Evolutionary conservation across 2,329 filamentous ascomycete species (phyloP), one percentile per base, ranked within the genome.

Genomic region (Lomentospora prolificans): DNA sequence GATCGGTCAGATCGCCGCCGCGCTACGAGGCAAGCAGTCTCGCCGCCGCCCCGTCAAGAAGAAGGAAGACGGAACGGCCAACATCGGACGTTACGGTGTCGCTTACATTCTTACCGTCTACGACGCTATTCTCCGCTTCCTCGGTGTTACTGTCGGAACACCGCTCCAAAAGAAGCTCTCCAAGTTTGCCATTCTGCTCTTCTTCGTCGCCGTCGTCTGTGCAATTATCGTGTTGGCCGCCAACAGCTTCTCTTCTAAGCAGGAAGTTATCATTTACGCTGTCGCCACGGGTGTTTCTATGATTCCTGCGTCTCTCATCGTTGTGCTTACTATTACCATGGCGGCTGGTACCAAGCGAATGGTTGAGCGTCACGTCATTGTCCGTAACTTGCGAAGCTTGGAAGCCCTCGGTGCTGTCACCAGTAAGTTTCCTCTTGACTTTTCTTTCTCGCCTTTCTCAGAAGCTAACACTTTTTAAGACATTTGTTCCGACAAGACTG

Each of bases 151-250:
- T 39, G 70, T 81, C 30, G 85, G 85, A 39, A 89, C 85, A 10
- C 86, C 86, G 1, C 72, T 89, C 30, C 84, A 87, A 66, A 79
- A 78, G 61, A 87, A 85, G 65, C 71, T 89, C 51, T 85, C 82
- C 63, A 84, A 86, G 67, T 79, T 89, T 57, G 86, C 85, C 4
- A 77, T 87, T 25, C 67, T 84, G 2, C 77, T 89, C 2, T 86
- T 89, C 62, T 80, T 75, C 51, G 78, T 84, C 31, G 85, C 72
- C 48, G 63, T 75, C 33, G 57, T 75, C 53, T 72, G 73, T 52
- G 72, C 71, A 24, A 68, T 75, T 57, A 75, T 76, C 53, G 73
- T 75, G 17, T 67, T 75, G 57, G 72, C 65, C 0, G 73, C 68
- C 48, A 75, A 74, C 61, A 65, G 68, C 57, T 74, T 70, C 64